phyloP scores from a whole-genome alignment of 2,329 filamentous ascomycete species.

The Bipolaris gigantea region DNA sequence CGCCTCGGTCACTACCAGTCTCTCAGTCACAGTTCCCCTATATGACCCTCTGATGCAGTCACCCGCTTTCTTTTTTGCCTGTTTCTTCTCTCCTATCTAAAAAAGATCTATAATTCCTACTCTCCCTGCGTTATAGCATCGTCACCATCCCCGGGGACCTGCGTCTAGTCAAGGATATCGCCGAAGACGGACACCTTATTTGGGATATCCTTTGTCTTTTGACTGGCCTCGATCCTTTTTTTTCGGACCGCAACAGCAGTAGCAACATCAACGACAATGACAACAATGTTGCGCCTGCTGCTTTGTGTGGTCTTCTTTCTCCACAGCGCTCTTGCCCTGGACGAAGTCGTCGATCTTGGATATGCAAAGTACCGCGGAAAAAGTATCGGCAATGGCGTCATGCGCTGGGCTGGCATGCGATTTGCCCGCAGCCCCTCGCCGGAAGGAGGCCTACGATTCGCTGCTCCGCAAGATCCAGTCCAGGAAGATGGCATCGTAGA shows the following conservation, averaged over 20 bases:
- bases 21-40: neutral
- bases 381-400: slow-evolving; percentile 59
- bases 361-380: slow-evolving; percentile 69
- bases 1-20: neutral
- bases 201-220: neutral
- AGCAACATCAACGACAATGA: neutral
- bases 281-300: slow-evolving; percentile 28
- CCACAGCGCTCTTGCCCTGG: slow-evolving; percentile 37
- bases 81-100: neutral
- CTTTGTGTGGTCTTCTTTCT: slow-evolving; percentile 28
- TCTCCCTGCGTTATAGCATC: slow-evolving; percentile 1
- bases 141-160: slow-evolving; percentile 1
- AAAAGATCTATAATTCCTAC: neutral
- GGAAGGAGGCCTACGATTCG: slow-evolving; percentile 56
- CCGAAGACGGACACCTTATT: neutral
- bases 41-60: slow-evolving; percentile 7
- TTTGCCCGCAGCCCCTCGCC: slow-evolving; percentile 57
- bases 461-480: slow-evolving; percentile 65
- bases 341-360: slow-evolving; percentile 60
- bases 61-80: neutral
- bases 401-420: slow-evolving; percentile 73
- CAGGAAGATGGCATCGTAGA: slow-evolving; percentile 50
- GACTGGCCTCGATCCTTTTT: neutral
- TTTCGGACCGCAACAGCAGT: neutral
- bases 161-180: slow-evolving; percentile 1